Percentiles rank a stretch among this genome's conserved stretches.
phyloP scores from a whole-genome alignment of 176 grass and related monocot species.

The Aechmea fasciata region DNA sequence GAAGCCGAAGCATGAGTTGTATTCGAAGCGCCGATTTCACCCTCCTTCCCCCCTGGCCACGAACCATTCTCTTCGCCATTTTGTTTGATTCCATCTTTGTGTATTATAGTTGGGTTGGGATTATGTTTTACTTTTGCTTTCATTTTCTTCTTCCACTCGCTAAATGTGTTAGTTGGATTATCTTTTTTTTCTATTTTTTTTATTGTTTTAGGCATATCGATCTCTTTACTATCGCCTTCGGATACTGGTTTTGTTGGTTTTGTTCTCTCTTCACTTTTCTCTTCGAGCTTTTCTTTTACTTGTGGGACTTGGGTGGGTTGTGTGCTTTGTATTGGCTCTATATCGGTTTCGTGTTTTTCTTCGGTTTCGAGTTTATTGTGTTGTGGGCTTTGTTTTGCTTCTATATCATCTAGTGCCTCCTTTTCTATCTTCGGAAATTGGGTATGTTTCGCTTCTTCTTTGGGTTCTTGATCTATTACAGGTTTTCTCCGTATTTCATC shows the following conservation, averaged over 20 bases:
- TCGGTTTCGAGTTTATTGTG: neutral
- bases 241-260: neutral
- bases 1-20: neutral
- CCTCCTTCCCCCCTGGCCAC: conserved; percentile 3
- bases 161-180: neutral
- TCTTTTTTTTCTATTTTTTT: neutral
- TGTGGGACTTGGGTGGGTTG: neutral
- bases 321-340: neutral
- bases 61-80: neutral
- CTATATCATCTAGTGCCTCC: neutral
- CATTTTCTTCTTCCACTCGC: neutral
- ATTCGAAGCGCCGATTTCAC: neutral
- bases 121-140: neutral
- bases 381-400: neutral
- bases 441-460: neutral
- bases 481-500: neutral
- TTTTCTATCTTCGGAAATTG: conserved; percentile 1
- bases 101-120: neutral
- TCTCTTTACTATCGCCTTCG: conserved; percentile 1
- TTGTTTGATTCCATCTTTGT: neutral
- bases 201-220: neutral
- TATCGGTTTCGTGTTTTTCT: neutral
- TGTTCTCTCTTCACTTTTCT: conserved; percentile 12
- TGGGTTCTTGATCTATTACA: too few species aligned
- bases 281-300: conserved; percentile 12